Percentiles rank a stretch among this genome's conserved stretches.
Evolutionary conservation across 164 flowering plant genomes (phyloP).

Genomic region (Magnolia officinalis): DNA sequence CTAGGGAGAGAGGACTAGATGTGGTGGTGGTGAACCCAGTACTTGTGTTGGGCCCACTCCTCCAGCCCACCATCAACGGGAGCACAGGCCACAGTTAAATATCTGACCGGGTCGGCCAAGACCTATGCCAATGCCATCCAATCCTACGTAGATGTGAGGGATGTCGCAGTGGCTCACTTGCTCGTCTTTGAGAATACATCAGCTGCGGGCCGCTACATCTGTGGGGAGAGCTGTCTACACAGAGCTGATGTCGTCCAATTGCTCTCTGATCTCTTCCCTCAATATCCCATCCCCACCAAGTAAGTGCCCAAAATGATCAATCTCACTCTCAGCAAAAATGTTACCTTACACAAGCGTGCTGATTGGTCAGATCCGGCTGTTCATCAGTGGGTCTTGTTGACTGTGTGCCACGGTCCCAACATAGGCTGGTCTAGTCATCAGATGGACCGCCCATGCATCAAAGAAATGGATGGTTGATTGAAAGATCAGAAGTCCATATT

Average conservation of each 20-base stretch:
- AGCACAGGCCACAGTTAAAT: slow-evolving; percentile 77
- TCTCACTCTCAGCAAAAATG: not conserved
- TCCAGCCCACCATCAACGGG: slow-evolving; percentile 71
- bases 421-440: no score
- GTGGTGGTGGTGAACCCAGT: slow-evolving; percentile 79
- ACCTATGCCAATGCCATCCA: slow-evolving; percentile 82
- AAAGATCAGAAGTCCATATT: no score
- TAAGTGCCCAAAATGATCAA: no score
- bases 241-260: slow-evolving; percentile 86
- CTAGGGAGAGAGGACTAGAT: slow-evolving; percentile 74
- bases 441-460: no score
- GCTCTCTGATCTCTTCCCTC: slow-evolving; percentile 71
- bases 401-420: no score
- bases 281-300: slow-evolving; percentile 83
- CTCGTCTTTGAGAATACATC: slow-evolving; percentile 66
- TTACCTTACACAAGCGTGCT: no score
- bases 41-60: slow-evolving; percentile 74
- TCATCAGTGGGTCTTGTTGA: no score
- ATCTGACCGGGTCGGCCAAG: slow-evolving; percentile 81
- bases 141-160: slow-evolving; percentile 78
- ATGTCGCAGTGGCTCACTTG: slow-evolving; percentile 80
- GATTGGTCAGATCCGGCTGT: no score
- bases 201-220: slow-evolving; percentile 76
- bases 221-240: slow-evolving; percentile 84
- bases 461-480: no score